Conservation (phyloP, 768 basidiomycete genomes). For the Lactifluus rugatus region DNA sequence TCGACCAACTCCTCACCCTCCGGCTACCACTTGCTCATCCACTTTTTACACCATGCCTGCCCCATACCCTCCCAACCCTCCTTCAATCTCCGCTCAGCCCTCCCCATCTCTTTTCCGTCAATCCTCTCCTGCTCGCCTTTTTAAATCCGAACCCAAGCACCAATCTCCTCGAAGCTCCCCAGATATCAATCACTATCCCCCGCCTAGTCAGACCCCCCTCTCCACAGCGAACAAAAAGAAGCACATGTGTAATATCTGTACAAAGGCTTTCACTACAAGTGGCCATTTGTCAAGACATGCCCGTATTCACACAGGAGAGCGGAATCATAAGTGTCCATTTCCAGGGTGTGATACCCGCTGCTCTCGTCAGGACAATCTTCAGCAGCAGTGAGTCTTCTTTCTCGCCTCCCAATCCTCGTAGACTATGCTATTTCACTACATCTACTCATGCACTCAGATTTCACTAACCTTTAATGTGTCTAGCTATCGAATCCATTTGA, state of each 20-base stretch:
- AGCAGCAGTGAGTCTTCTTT: constrained; percentile 40
- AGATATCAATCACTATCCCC: not conserved
- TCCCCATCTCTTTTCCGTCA: constrained; percentile 1
- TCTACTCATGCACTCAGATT: not conserved
- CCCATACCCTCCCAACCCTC: constrained; percentile 1
- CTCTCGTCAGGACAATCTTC: constrained; percentile 82
- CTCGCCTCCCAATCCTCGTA: not conserved
- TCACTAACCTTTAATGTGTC: not conserved
- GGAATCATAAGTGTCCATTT: constrained; percentile 89
- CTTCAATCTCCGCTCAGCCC: constrained; percentile 8
- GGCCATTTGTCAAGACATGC: constrained; percentile 84
- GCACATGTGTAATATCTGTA: constrained; percentile 64
- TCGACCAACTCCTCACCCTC: not conserved
- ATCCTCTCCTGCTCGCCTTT: not conserved
- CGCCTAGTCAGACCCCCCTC: not conserved
- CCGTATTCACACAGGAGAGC: constrained; percentile 85
- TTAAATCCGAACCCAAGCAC: not conserved
- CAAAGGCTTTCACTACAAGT: constrained; percentile 75
- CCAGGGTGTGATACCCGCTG: constrained; percentile 92
- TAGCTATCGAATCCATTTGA: constrained; percentile 75
- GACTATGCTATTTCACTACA: not conserved
- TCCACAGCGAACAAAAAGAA: constrained; percentile 22
- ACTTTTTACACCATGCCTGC: too few relatives aligned
- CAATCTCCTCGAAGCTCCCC: not conserved
- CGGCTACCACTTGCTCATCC: not conserved